Evolutionary conservation across 208 protist species (phyloP).

Genomic region (Trypanosoma scelopori): DNA sequence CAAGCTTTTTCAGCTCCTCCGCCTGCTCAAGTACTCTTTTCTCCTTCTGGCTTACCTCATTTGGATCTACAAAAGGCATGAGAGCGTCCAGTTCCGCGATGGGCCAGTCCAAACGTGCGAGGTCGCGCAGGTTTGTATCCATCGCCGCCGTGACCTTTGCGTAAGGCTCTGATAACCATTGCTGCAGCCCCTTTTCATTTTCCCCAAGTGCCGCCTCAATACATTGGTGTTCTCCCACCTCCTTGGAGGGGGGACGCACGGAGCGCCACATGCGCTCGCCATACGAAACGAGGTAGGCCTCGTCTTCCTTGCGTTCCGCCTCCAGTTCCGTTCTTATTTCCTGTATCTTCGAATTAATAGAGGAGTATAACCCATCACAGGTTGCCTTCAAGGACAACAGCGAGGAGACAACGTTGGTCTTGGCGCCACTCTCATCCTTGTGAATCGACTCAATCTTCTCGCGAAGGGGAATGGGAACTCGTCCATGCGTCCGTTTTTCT

Average conservation of each 20-base stretch:
- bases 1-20: slow-evolving; percentile 52
- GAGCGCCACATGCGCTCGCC: slow-evolving; percentile 80
- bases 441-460: slow-evolving; percentile 58
- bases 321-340: slow-evolving; percentile 56
- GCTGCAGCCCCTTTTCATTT: slow-evolving; percentile 49
- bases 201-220: slow-evolving; percentile 51
- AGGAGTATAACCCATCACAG: slow-evolving; percentile 57
- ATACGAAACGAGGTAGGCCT: slow-evolving; percentile 51
- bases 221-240: slow-evolving; percentile 55
- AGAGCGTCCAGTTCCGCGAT: slow-evolving; percentile 76
- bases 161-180: slow-evolving; percentile 53
- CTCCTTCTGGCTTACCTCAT: slow-evolving; percentile 60
- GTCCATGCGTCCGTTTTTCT: slow-evolving; percentile 42
- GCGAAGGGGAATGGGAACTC: slow-evolving; percentile 65
- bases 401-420: slow-evolving; percentile 37
- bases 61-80: slow-evolving; percentile 78
- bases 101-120: slow-evolving; percentile 71
- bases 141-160: slow-evolving; percentile 42
- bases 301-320: slow-evolving; percentile 54
- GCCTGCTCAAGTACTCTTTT: slow-evolving; percentile 52
- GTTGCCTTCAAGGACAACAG: slow-evolving; percentile 53
- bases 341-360: slow-evolving; percentile 45
- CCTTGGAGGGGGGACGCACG: slow-evolving; percentile 36
- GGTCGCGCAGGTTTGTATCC: slow-evolving; percentile 49
- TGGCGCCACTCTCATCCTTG: slow-evolving; percentile 32